phyloP scores from a whole-genome alignment of 768 basidiomycete genomes.

The Zangia roseola region DNA sequence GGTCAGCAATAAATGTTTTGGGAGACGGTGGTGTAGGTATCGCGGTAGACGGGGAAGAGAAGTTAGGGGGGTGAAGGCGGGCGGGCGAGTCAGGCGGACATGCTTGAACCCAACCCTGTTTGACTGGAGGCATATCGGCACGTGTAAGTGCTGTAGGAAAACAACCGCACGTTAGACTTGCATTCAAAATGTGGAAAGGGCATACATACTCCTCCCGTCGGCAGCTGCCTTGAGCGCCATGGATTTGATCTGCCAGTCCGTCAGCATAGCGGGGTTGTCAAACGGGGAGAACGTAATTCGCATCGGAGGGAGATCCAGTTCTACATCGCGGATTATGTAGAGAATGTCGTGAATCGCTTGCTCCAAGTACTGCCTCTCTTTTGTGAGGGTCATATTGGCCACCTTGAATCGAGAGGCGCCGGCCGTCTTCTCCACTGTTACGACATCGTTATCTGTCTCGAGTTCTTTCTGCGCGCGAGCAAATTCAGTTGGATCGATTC shows the following conservation, averaged over 20 bases:
- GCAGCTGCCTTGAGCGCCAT: conserved; percentile 28
- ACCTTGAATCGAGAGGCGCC: conserved; percentile 9
- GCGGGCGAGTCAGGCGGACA: conserved; percentile 26
- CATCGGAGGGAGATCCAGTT: conserved; percentile 31
- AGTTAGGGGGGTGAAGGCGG: conserved; percentile 27
- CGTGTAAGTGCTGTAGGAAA: conserved; percentile 25
- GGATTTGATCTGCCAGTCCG: conserved; percentile 22
- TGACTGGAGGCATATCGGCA: conserved; percentile 35
- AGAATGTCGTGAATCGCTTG: conserved; percentile 14
- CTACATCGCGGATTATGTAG: conserved; percentile 25
- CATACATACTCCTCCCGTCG: conserved; percentile 26
- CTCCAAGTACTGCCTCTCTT: conserved; percentile 2
- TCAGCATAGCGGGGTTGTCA: conserved; percentile 31
- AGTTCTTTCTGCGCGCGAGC: conserved; percentile 16
- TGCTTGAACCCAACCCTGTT: conserved; percentile 21
- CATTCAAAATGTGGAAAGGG: neutral
- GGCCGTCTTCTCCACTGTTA: conserved; percentile 27
- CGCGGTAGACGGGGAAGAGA: neutral
- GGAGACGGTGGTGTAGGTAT: neutral
- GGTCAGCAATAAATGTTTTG: conserved; percentile 37
- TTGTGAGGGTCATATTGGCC: conserved; percentile 12
- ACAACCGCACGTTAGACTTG: no score
- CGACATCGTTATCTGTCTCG: conserved; percentile 12
- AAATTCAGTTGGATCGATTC: conserved; percentile 31
- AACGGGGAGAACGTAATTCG: conserved; percentile 29